These are phyloP conservation scores for Leucoagaricus sp. DNA, from an alignment of 1,284 basidiomycete genomes.

Conservation along the genomic window DNA sequence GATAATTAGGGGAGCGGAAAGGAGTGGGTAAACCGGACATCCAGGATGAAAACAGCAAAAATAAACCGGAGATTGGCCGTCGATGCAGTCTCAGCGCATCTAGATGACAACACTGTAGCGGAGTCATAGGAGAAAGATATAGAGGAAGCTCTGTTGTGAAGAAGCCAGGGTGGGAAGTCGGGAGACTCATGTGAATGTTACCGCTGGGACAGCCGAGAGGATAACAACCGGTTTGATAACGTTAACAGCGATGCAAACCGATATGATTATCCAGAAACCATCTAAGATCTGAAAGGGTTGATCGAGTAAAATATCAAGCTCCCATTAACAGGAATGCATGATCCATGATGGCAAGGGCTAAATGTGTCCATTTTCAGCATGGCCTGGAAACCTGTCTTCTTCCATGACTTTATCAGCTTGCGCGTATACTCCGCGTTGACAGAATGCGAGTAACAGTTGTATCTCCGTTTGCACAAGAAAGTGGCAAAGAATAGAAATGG, in stretches of 20 bases:
- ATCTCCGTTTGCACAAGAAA: background rate
- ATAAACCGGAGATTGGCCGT: slow-evolving; percentile 31
- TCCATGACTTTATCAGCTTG: background rate
- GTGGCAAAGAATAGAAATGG: slow-evolving; percentile 8
- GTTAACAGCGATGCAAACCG: slow-evolving; percentile 1
- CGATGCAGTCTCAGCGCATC: slow-evolving; percentile 45
- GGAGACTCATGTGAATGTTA: slow-evolving; percentile 16
- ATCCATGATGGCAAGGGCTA: slow-evolving; percentile 1
- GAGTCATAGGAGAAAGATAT: slow-evolving; percentile 10
- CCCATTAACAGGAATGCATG: slow-evolving; percentile 6
- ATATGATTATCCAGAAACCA: slow-evolving; percentile 4
- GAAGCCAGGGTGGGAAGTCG: slow-evolving; percentile 18
- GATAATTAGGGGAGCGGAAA: slow-evolving; percentile 43
- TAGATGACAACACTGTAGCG: slow-evolving; percentile 22
- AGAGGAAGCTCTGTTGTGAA: slow-evolving; percentile 17
- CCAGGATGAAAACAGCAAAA: slow-evolving; percentile 31
- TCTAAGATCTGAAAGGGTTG: slow-evolving; percentile 5
- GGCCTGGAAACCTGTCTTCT: background rate
- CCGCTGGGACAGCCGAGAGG: slow-evolving; percentile 9
- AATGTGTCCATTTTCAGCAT: slow-evolving; percentile 1
- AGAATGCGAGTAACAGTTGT: slow-evolving; percentile 1
- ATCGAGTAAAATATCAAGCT: slow-evolving; percentile 4
- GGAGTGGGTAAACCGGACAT: slow-evolving; percentile 48
- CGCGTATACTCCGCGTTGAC: background rate
- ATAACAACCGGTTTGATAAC: slow-evolving; percentile 12